Percentiles rank a stretch among this genome's conserved stretches.
These are phyloP conservation scores for Exophiala oligosperma DNA, from an alignment of 2,329 filamentous ascomycete species.

Conservation along the genomic window DNA sequence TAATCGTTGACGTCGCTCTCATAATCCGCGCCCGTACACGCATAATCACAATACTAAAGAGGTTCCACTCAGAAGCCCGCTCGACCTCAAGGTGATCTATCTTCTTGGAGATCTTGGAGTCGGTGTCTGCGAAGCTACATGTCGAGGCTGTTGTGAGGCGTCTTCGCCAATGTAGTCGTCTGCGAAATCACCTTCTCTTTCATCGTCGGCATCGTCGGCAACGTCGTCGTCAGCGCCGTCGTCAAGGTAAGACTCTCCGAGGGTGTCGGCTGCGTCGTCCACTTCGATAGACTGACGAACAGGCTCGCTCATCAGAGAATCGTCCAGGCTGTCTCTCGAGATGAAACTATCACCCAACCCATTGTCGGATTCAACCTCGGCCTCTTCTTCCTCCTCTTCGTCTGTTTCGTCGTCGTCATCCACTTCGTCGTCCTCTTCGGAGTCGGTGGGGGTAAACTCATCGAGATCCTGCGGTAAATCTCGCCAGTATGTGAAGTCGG, in stretches of 20 bases:
- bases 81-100: background rate
- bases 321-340: constrained; percentile 52
- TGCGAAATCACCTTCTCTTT: constrained; percentile 32
- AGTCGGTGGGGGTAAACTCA: constrained; percentile 84
- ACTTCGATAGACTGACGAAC: constrained; percentile 49
- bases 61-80: background rate
- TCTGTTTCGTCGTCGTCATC: constrained; percentile 51
- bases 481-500: constrained; percentile 96
- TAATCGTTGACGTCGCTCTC: background rate
- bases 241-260: constrained; percentile 16
- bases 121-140: constrained; percentile 1
- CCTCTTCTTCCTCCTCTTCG: constrained; percentile 47
- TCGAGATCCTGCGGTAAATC: constrained; percentile 79
- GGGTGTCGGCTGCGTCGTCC: constrained; percentile 19
- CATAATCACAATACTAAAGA: background rate
- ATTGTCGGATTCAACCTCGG: constrained; percentile 41
- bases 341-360: constrained; percentile 59
- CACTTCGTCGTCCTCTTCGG: constrained; percentile 51
- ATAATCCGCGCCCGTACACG: background rate
- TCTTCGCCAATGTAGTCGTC: constrained; percentile 25
- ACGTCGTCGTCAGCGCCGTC: constrained; percentile 48
- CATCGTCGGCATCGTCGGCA: constrained; percentile 42
- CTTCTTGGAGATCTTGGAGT: constrained; percentile 1
- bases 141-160: background rate
- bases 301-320: constrained; percentile 47